Evolutionary conservation across 495 filamentous ascomycete genomes (phyloP).

Genomic region (Acidomyces sp.): DNA sequence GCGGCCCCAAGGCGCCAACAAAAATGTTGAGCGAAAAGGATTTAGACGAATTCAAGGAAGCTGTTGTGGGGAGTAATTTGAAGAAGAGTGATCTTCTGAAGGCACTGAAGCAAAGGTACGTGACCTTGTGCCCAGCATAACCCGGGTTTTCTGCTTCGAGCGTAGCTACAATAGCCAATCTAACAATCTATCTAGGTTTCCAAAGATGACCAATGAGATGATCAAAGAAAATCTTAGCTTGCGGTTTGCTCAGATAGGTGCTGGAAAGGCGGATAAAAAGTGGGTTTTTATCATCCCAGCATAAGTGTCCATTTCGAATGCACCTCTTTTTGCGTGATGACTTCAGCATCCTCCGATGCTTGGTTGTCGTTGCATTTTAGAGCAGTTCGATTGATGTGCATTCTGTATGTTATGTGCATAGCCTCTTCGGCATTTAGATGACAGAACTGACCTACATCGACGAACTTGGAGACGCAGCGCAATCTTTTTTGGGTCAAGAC

Average conservation of each 20-base stretch:
- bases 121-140: too few species aligned
- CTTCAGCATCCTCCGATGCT: too few species aligned
- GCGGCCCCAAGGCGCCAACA: constrained; percentile 11
- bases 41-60: constrained; percentile 58
- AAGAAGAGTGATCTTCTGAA: constrained; percentile 68
- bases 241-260: constrained; percentile 54
- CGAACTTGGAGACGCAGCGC: not conserved
- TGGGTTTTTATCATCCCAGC: constrained; percentile 35
- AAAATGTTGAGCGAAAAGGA: constrained; percentile 46
- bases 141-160: not conserved
- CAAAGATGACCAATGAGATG: constrained; percentile 54
- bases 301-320: constrained; percentile 10
- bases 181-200: constrained; percentile 43
- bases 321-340: too few species aligned
- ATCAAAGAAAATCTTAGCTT: constrained; percentile 59
- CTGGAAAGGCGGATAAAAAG: constrained; percentile 49
- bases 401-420: too few species aligned
- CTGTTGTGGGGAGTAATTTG: constrained; percentile 54
- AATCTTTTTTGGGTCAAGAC: too few species aligned
- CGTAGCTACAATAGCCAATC: not conserved
- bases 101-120: constrained; percentile 53
- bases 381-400: too few species aligned
- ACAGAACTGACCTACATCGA: not conserved
- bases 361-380: too few species aligned
- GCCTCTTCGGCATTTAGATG: too few species aligned